These are phyloP conservation scores for Gynostemma pentaphyllum DNA, from an alignment of 306 rosid species.

Conservation along the genomic window DNA sequence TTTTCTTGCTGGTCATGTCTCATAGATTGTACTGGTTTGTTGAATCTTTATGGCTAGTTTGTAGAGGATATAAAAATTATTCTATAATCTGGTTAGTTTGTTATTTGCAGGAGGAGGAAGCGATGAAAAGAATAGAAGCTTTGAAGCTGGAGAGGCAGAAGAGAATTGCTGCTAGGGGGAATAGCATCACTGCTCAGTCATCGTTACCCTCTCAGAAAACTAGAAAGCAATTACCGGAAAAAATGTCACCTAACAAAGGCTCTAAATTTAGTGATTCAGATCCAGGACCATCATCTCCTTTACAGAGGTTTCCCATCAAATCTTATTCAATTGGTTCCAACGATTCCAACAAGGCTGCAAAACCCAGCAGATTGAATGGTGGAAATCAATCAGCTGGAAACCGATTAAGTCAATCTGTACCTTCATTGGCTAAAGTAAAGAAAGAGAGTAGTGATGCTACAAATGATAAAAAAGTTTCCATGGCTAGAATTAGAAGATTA, in stretches of 20 bases:
- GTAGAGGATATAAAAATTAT: slow-evolving; percentile 12
- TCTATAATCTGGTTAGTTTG: slow-evolving; percentile 2
- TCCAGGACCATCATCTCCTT: slow-evolving; percentile 79
- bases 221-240: slow-evolving; percentile 52
- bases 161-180: slow-evolving; percentile 83
- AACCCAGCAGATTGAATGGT: slow-evolving; percentile 45
- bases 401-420: slow-evolving; percentile 55
- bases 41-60: neutral
- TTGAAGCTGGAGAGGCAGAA: slow-evolving; percentile 87
- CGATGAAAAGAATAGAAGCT: slow-evolving; percentile 66
- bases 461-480: slow-evolving; percentile 57
- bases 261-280: slow-evolving; percentile 89
- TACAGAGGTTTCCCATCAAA: slow-evolving; percentile 47
- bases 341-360: slow-evolving; percentile 52
- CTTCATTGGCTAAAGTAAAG: slow-evolving; percentile 68
- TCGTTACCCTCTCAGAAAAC: slow-evolving; percentile 36
- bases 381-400: slow-evolving; percentile 43
- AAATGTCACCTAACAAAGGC: slow-evolving; percentile 58
- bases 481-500: slow-evolving; percentile 73
- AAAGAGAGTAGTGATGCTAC: slow-evolving; percentile 42
- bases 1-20: neutral
- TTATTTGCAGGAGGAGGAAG: slow-evolving; percentile 63
- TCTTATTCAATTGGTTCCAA: slow-evolving; percentile 41
- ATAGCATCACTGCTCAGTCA: slow-evolving; percentile 34
- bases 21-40: neutral